Evolutionary conservation across 2,329 filamentous ascomycete genomes (phyloP).

Genomic region (Monosporascus ibericus): DNA sequence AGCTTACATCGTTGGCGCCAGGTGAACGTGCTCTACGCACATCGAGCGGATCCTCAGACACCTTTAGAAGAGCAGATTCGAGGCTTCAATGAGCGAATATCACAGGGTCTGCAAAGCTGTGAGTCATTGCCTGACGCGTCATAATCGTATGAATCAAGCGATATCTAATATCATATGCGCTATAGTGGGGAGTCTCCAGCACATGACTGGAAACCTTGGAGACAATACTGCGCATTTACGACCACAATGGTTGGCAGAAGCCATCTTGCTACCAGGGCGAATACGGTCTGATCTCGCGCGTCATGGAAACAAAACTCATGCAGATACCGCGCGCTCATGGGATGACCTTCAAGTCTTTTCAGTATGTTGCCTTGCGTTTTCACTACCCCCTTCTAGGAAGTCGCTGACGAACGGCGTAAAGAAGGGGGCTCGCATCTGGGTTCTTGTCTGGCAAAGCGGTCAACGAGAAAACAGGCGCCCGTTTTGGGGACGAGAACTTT

Average conservation of each 20-base stretch:
- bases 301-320: conserved; percentile 30
- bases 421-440: conserved; percentile 16
- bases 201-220: conserved; percentile 23
- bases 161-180: too few species aligned
- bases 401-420: neutral
- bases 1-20: conserved; percentile 1
- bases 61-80: conserved; percentile 29
- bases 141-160: too few species aligned
- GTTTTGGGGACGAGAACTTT: conserved; percentile 22
- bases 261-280: conserved; percentile 35
- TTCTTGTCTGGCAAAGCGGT: conserved; percentile 27
- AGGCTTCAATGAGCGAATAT: conserved; percentile 26
- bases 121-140: neutral
- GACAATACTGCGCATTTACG: conserved; percentile 26
- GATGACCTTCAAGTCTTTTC: conserved; percentile 13
- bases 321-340: conserved; percentile 28
- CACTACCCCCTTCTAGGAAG: neutral
- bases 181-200: conserved; percentile 33
- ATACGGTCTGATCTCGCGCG: conserved; percentile 31
- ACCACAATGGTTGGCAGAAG: conserved; percentile 27
- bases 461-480: conserved; percentile 18
- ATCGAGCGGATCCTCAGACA: conserved; percentile 27
- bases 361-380: neutral
- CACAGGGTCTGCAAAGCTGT: conserved; percentile 23
- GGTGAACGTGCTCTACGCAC: conserved; percentile 31